Percentiles rank a stretch among this genome's conserved stretches.
Conservation (phyloP, 306 rosid genomes). For the Delonix regia region DNA sequence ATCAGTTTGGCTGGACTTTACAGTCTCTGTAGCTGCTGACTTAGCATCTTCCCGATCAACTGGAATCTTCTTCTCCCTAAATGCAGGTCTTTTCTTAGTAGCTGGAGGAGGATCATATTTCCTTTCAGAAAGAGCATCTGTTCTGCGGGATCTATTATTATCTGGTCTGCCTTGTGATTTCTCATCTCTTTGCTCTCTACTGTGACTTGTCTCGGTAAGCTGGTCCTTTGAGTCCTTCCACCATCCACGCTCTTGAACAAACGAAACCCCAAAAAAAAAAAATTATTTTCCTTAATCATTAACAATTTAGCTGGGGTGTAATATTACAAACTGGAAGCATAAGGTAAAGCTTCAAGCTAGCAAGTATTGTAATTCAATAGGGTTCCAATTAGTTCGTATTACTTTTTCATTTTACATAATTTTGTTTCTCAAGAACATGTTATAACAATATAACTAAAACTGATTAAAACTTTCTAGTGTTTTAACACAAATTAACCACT, state of each 20-base stretch:
- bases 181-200: slow-evolving; percentile 58
- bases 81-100: slow-evolving; percentile 76
- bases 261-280: neutral
- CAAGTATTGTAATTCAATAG: neutral
- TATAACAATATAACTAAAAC: neutral
- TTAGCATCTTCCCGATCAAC: slow-evolving; percentile 52
- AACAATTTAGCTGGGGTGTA: neutral
- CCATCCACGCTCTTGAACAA: slow-evolving; percentile 54
- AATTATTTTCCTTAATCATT: neutral
- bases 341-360: neutral
- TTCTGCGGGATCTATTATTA: slow-evolving; percentile 47
- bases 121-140: slow-evolving; percentile 56
- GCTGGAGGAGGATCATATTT: slow-evolving; percentile 53
- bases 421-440: neutral
- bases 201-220: slow-evolving; percentile 40
- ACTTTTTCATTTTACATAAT: neutral
- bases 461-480: neutral
- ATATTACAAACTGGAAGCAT: neutral
- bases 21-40: slow-evolving; percentile 42
- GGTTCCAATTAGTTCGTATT: neutral
- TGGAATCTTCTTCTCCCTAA: slow-evolving; percentile 79
- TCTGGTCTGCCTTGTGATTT: slow-evolving; percentile 48
- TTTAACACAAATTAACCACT: neutral
- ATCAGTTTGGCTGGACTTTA: slow-evolving; percentile 54
- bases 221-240: slow-evolving; percentile 63